Evolutionary conservation across 2,329 filamentous ascomycete species (phyloP).

Genomic region (Arthrobotrys musiformis): DNA sequence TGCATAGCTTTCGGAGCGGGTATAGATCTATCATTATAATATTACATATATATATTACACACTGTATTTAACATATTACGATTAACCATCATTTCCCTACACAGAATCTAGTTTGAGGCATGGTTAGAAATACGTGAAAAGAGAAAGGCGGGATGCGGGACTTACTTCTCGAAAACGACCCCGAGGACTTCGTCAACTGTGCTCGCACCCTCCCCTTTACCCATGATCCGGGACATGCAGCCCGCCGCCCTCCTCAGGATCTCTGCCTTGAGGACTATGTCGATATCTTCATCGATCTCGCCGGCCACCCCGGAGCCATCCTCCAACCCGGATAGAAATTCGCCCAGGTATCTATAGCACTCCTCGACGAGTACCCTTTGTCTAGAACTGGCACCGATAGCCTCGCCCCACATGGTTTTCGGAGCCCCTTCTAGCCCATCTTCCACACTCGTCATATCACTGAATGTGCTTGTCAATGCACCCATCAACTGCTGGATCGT

Average conservation of each 20-base stretch:
- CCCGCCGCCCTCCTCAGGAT: constrained; percentile 83
- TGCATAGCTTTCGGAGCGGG: constrained; percentile 44
- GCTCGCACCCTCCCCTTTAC: constrained; percentile 77
- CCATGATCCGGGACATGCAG: constrained; percentile 86
- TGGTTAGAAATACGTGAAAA: not conserved
- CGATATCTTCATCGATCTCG: constrained; percentile 68
- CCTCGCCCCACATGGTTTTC: constrained; percentile 78
- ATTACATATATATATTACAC: constrained; percentile 3
- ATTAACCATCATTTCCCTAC: constrained; percentile 51
- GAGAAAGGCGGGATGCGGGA: not conserved
- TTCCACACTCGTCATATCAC: constrained; percentile 71
- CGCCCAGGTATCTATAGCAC: constrained; percentile 77
- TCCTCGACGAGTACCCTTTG: constrained; percentile 82
- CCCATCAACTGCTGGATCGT: constrained; percentile 71
- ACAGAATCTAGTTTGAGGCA: constrained; percentile 28
- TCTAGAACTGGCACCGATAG: constrained; percentile 88
- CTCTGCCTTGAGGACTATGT: constrained; percentile 91
- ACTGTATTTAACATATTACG: constrained; percentile 13
- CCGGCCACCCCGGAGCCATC: constrained; percentile 44
- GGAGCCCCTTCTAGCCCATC: constrained; percentile 66
- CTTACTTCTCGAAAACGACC: constrained; percentile 94
- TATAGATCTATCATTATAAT: constrained; percentile 30
- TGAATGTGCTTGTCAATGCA: constrained; percentile 75
- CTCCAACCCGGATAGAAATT: constrained; percentile 74
- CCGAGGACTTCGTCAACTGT: constrained; percentile 96